Evolutionary conservation across 2,329 filamentous ascomycete genomes (phyloP), one percentile per base, ranked within the genome.

Genomic region (Lasiodiplodia citricola): DNA sequence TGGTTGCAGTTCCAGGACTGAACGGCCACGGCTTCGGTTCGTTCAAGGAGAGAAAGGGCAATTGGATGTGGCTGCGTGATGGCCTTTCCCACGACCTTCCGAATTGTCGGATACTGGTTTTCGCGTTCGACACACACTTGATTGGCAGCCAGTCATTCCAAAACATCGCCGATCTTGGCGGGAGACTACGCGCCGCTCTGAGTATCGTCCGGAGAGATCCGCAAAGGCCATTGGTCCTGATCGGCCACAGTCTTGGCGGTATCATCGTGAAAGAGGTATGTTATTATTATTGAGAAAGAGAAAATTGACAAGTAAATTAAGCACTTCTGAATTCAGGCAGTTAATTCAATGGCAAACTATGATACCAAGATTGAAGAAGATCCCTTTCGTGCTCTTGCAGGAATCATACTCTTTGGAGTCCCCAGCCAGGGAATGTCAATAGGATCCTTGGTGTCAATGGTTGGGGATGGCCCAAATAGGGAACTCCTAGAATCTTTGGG

Each of bases 31-130:
- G 25, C 10, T 28, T 56, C 18, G 52, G 52, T 7, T 56, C 52
- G 4, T 56, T 56, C 28, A 56, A 56, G 28, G 18, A 37, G 28
- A 31, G 28, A 37, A 2, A 6, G 7, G 28, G 28, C 5, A 28
- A 16, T n/a, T 56, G 28, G 44, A 56, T 56, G 25, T 56, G 52
- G 52, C 52, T 56, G 28, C 52, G 52, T 13, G 52, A 56, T 10
- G 52, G 18, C 13, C 28, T 56, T 10, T 6, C 21, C 28, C 28
- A 8, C 3, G 52, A 56, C 8, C 52, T 56, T 11, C 3, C 28
- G 2, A 11, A n/a, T 11, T 37, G 7, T 4, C 52, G 52, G 10
- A 18, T 47, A 11, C 44, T 47, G 8, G 21, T n/a, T 4, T 56
- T 31, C 21, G 28, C 25, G n/a, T 10, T 31, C 3, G 52, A 56